A percentile compares a stretch with the other conserved stretches of the same genome.
These are phyloP conservation scores for Gossypium bickii DNA, from an alignment of 345 rosid genomes.

Conservation along the genomic window DNA sequence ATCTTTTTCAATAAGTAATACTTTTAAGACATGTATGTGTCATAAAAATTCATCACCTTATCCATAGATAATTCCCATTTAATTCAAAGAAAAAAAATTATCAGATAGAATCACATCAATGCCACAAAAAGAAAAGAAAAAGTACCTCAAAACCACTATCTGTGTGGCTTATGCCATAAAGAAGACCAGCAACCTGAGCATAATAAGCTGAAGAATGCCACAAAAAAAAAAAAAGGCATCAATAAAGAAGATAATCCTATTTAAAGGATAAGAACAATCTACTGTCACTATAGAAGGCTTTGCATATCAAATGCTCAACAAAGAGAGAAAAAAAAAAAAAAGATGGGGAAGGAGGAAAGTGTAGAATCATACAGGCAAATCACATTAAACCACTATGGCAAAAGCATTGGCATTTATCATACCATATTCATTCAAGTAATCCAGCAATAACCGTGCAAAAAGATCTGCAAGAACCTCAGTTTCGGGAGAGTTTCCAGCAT, in stretches of 20 bases:
- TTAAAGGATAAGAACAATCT: neutral
- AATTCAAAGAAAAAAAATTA: neutral
- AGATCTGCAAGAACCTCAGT: conserved; percentile 67
- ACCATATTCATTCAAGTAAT: conserved; percentile 96
- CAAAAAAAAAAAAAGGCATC: conserved; percentile 3
- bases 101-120: neutral
- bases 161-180: conserved; percentile 47
- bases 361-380: too few species aligned
- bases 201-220: conserved; percentile 64
- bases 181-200: conserved; percentile 90
- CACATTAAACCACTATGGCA: neutral
- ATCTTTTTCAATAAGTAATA: neutral
- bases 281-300: conserved; percentile 2
- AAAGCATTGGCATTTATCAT: conserved; percentile 19
- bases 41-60: neutral
- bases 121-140: neutral
- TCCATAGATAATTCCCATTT: neutral
- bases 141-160: conserved; percentile 77
- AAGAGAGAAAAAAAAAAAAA: too few species aligned
- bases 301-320: neutral
- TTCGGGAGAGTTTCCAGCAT: conserved; percentile 67
- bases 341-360: too few species aligned
- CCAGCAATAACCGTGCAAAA: conserved; percentile 71
- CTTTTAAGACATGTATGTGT: neutral
- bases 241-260: conserved; percentile 9